Evolutionary conservation across 495 filamentous ascomycete genomes (phyloP).

Genomic region (Xylaria sp.): DNA sequence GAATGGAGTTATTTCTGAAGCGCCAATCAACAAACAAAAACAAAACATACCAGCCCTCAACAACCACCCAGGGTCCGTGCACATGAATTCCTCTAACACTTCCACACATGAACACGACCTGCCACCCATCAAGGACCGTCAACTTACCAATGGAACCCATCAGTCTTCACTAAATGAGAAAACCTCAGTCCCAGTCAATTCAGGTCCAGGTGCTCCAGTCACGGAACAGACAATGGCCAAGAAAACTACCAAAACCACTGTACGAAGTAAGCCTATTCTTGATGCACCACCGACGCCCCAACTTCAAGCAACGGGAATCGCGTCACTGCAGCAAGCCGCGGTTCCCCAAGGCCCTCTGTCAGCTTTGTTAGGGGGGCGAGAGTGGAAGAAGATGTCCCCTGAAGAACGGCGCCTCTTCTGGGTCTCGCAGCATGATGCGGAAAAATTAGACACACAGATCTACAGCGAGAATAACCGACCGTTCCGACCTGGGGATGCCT

Average conservation of each 20-base stretch:
- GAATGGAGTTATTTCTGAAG: not conserved
- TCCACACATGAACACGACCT: not conserved
- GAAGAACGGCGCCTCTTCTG: slow-evolving; percentile 35
- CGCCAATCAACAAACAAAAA: not conserved
- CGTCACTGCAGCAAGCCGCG: not conserved
- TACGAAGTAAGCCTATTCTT: not conserved
- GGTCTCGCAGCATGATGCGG: slow-evolving; percentile 36
- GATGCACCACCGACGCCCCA: not conserved
- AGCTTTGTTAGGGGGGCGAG: slow-evolving; percentile 23
- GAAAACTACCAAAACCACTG: not conserved
- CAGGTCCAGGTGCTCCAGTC: not conserved
- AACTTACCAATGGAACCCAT: not conserved
- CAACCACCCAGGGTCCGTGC: not conserved
- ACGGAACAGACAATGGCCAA: not conserved
- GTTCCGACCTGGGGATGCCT: slow-evolving; percentile 34
- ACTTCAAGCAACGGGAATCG: too few relatives aligned
- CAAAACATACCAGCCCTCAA: not conserved
- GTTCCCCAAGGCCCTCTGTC: slow-evolving; percentile 1
- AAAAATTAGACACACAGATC: slow-evolving; percentile 37
- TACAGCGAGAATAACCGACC: slow-evolving; percentile 38
- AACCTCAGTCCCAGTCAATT: not conserved
- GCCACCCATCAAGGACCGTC: not conserved
- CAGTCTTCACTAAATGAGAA: not conserved
- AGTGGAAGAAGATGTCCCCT: slow-evolving; percentile 27
- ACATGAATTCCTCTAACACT: not conserved